Conservation (phyloP, 179 eudicot species). For the Beta lomatogona region DNA sequence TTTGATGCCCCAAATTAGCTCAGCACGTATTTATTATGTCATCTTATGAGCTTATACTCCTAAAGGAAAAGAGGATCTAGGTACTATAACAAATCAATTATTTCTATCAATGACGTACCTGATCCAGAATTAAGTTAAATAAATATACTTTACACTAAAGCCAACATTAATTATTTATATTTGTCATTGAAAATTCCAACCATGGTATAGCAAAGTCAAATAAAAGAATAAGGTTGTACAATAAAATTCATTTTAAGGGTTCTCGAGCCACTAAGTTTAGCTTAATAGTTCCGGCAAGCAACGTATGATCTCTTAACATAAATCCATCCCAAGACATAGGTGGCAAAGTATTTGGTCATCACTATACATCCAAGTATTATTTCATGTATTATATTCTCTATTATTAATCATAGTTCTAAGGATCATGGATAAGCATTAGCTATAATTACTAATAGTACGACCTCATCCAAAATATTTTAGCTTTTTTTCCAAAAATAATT, state of each 20-base stretch:
- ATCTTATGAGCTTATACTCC: background rate
- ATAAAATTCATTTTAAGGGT: background rate
- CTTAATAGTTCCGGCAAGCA: conserved; percentile 42
- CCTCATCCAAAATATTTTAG: too few species aligned
- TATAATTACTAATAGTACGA: too few species aligned
- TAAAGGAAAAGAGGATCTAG: background rate
- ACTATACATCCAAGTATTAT: too few species aligned
- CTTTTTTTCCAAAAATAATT: too few species aligned
- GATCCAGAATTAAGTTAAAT: background rate
- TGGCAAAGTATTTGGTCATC: background rate
- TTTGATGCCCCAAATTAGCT: background rate
- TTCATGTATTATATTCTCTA: too few species aligned
- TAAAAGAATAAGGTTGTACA: background rate
- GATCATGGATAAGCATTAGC: too few species aligned
- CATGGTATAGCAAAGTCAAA: conserved; percentile 25
- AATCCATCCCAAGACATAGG: background rate
- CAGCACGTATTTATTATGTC: background rate
- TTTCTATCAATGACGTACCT: background rate
- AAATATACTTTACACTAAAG: background rate
- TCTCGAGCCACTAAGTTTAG: conserved; percentile 32
- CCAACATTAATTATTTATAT: background rate
- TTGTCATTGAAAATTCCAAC: background rate
- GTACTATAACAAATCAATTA: background rate
- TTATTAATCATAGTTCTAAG: too few species aligned
- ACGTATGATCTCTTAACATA: conserved; percentile 7